phyloP scores from a whole-genome alignment of 306 rosid genomes.

The Cucurbita ficifolia region DNA sequence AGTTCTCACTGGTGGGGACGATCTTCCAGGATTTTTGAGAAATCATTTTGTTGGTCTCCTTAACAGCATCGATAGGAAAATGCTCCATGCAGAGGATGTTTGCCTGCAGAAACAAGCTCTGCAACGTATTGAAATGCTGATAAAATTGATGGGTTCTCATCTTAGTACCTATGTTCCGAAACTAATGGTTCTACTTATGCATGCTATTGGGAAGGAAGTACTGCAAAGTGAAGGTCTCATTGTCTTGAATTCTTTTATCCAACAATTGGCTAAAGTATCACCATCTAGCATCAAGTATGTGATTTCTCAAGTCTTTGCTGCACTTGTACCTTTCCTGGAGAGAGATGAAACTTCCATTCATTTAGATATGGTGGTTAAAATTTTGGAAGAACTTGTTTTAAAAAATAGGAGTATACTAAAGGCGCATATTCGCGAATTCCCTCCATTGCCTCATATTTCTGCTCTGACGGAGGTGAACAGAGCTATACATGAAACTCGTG shows the following conservation, averaged over 20 bases:
- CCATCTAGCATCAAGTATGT: conserved; percentile 82
- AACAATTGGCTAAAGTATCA: conserved; percentile 55
- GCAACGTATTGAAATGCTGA: conserved; percentile 76
- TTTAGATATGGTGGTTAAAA: conserved; percentile 59
- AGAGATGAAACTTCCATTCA: conserved; percentile 60
- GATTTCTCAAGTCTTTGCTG: conserved; percentile 86
- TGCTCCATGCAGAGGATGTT: conserved; percentile 79
- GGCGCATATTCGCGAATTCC: conserved; percentile 62
- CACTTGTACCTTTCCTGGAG: conserved; percentile 82
- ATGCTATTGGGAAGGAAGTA: conserved; percentile 57
- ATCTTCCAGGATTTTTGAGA: conserved; percentile 77
- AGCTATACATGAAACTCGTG: conserved; percentile 72
- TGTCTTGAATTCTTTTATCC: conserved; percentile 63
- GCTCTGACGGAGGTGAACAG: conserved; percentile 64
- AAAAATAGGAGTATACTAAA: conserved; percentile 48
- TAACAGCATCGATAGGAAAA: conserved; percentile 70
- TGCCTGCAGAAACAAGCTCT: conserved; percentile 69
- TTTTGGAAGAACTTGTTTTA: conserved; percentile 72
- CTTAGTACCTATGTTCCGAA: conserved; percentile 82
- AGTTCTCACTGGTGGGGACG: conserved; percentile 78
- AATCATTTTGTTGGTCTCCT: conserved; percentile 87
- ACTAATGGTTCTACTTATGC: conserved; percentile 88
- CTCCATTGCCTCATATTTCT: conserved; percentile 66
- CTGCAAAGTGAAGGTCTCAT: conserved; percentile 73
- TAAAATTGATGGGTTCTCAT: conserved; percentile 84